Percentiles rank a stretch among this genome's conserved stretches.
Conservation (phyloP, 352 stramenopile species). For the Phytophthora tentaculata region DNA sequence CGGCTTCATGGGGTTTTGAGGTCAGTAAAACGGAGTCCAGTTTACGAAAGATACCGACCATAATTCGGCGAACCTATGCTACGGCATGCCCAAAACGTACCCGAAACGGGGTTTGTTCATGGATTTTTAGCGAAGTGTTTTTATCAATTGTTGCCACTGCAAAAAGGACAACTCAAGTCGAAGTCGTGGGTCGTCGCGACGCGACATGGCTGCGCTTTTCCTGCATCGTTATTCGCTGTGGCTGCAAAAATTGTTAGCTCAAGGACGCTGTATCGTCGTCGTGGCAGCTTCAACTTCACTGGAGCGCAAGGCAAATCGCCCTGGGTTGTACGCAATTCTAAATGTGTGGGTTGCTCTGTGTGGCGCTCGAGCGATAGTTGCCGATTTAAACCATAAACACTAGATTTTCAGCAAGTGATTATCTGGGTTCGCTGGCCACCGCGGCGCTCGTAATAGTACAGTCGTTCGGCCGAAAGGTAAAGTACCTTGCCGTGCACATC, state of each 20-base stretch:
- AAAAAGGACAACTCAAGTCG: slow-evolving; percentile 29
- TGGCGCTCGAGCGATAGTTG: neutral
- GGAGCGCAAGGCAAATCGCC: slow-evolving; percentile 25
- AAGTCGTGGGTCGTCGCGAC: slow-evolving; percentile 33
- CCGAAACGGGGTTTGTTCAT: neutral
- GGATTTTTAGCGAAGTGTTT: no score
- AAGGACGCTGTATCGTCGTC: slow-evolving; percentile 12
- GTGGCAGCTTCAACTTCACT: slow-evolving; percentile 22
- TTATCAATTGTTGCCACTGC: neutral
- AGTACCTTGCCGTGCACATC: no score
- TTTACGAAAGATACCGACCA: slow-evolving; percentile 15
- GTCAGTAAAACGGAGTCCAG: slow-evolving; percentile 19
- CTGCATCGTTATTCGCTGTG: slow-evolving; percentile 26
- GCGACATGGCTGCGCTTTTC: slow-evolving; percentile 33
- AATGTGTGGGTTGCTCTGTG: slow-evolving; percentile 17
- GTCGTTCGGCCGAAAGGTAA: no score
- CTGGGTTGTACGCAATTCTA: slow-evolving; percentile 6
- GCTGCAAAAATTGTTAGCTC: slow-evolving; percentile 5
- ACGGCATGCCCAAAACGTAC: slow-evolving; percentile 17
- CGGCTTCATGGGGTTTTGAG: neutral
- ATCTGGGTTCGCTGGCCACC: neutral
- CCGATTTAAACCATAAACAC: neutral
- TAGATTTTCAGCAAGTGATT: slow-evolving; percentile 9
- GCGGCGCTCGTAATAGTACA: neutral
- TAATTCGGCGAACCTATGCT: slow-evolving; percentile 19